Evolutionary conservation across 148 eudicot genomes (phyloP).

Genomic region (Agrostemma githago): DNA sequence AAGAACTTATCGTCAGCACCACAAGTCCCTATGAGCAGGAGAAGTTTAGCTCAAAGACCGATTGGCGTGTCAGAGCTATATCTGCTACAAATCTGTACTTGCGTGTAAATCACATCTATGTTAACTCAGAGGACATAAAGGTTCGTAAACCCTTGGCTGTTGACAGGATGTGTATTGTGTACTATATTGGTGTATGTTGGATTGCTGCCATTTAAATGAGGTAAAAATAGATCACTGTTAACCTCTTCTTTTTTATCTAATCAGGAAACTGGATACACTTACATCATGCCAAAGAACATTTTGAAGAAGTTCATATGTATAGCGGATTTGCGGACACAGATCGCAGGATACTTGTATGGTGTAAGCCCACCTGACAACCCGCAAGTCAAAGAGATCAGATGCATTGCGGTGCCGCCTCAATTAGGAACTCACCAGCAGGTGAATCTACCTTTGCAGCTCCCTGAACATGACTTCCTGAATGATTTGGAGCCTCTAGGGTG

Average conservation of each 20-base stretch:
- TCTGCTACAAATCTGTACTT: slow-evolving; percentile 98
- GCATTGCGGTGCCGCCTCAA: slow-evolving; percentile 95
- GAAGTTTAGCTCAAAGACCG: slow-evolving; percentile 90
- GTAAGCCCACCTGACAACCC: slow-evolving; percentile 98
- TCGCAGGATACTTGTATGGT: slow-evolving; percentile 93
- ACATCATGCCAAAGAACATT: slow-evolving; percentile 97
- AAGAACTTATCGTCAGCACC: slow-evolving; percentile 84
- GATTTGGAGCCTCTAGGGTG: slow-evolving; percentile 99
- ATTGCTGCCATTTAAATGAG: background rate
- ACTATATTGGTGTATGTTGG: background rate
- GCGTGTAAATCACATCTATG: slow-evolving; percentile 96
- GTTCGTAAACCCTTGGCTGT: slow-evolving; percentile 29
- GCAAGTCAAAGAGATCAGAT: slow-evolving; percentile 95
- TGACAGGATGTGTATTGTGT: background rate
- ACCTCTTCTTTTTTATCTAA: background rate
- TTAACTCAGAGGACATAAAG: slow-evolving; percentile 98
- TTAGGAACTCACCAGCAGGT: slow-evolving; percentile 98
- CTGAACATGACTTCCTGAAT: slow-evolving; percentile 87
- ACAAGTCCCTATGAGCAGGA: slow-evolving; percentile 96
- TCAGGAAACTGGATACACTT: slow-evolving; percentile 98
- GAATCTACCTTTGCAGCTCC: slow-evolving; percentile 83
- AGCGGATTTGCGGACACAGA: slow-evolving; percentile 94
- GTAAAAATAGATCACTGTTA: background rate
- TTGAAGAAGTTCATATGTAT: slow-evolving; percentile 97
- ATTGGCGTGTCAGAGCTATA: slow-evolving; percentile 99